Percentiles rank a stretch among this genome's conserved stretches.
These are phyloP conservation scores for Verticillium longisporum DNA, from an alignment of 2,329 filamentous ascomycete genomes.

Conservation along the genomic window DNA sequence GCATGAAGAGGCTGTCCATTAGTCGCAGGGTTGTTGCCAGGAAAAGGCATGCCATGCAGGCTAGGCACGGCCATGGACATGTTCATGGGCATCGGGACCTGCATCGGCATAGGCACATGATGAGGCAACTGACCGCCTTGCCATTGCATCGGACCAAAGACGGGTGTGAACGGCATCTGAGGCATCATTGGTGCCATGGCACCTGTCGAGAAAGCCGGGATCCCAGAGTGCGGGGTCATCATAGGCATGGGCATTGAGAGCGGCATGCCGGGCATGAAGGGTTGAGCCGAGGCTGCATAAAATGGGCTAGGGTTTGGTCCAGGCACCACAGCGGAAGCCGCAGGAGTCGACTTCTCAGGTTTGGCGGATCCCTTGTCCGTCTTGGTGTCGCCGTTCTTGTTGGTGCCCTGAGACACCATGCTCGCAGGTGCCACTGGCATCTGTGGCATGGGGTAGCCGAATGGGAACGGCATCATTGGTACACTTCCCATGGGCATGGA, in stretches of 20 bases:
- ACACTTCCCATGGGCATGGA: not conserved
- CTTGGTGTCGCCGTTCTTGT: not conserved
- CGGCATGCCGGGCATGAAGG: not conserved
- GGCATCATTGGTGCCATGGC: not conserved
- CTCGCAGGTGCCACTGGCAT: not conserved
- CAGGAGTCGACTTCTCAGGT: not conserved
- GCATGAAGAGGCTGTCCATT: not conserved
- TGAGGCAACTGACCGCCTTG: not conserved
- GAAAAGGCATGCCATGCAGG: conserved; percentile 4
- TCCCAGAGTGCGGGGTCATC: not conserved
- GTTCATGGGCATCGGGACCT: conserved; percentile 4
- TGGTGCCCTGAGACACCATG: not conserved
- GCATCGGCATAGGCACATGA: not conserved
- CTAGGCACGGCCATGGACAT: conserved; percentile 18
- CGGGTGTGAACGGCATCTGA: not conserved
- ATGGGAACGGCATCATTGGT: not conserved
- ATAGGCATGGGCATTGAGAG: not conserved
- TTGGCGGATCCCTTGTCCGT: not conserved
- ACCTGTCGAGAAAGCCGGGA: not conserved
- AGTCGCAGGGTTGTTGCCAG: not conserved
- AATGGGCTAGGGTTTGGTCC: not conserved
- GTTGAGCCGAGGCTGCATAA: not conserved
- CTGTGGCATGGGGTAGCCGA: not conserved
- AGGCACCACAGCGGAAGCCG: not conserved
- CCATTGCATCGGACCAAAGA: not conserved